Percentiles rank a stretch among this genome's conserved stretches.
These are phyloP conservation scores for Penicillium fimorum DNA, from an alignment of 495 filamentous ascomycete genomes.

Conservation along the genomic window DNA sequence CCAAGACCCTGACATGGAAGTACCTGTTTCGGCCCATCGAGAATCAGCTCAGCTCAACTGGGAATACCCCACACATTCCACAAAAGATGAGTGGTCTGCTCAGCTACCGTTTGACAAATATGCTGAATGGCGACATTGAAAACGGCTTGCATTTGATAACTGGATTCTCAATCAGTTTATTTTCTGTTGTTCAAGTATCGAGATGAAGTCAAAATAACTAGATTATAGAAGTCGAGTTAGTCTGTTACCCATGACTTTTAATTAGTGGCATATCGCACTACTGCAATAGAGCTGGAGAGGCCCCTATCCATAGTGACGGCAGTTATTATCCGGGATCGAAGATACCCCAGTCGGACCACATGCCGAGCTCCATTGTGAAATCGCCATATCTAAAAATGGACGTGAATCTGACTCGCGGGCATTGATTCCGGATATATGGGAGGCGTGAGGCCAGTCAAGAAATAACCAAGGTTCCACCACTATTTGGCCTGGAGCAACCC, in stretches of 20 bases:
- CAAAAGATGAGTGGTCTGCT: background rate
- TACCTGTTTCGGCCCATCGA: slow-evolving; percentile 6
- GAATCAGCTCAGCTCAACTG: background rate
- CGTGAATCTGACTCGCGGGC: slow-evolving; percentile 23
- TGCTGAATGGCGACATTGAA: background rate
- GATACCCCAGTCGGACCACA: slow-evolving; percentile 2
- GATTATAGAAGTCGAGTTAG: background rate
- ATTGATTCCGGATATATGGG: slow-evolving; percentile 12
- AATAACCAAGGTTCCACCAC: slow-evolving; percentile 7
- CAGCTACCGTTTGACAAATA: background rate
- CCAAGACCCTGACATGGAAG: background rate
- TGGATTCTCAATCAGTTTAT: background rate
- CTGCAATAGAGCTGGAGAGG: background rate
- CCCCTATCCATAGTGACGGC: background rate
- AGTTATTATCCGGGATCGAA: background rate
- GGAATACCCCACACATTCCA: background rate
- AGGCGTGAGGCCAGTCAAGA: background rate
- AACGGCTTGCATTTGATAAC: background rate
- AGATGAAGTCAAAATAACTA: background rate
- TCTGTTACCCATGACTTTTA: background rate
- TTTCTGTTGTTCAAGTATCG: background rate
- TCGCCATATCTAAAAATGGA: slow-evolving; percentile 8
- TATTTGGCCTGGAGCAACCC: background rate
- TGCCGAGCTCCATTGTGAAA: background rate
- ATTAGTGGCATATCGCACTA: background rate